phyloP scores from a whole-genome alignment of 768 basidiomycete species.

The Amanita subjunquillea region DNA sequence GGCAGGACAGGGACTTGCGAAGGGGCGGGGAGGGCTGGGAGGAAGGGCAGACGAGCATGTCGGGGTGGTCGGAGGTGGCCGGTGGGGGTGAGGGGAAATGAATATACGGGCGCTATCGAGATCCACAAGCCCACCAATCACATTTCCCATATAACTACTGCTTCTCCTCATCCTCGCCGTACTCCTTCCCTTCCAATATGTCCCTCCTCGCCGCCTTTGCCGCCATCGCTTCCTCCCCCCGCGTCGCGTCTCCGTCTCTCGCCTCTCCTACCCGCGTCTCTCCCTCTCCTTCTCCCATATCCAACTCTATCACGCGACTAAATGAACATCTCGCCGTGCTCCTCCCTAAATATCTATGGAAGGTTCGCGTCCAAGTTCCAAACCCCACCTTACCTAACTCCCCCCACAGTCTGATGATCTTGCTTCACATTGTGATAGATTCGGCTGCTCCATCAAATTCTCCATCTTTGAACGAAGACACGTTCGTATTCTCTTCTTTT shows the following conservation, averaged over 20 bases:
- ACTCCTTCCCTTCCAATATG: slow-evolving; percentile 10
- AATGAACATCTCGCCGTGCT: slow-evolving; percentile 78
- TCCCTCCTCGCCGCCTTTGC: slow-evolving; percentile 17
- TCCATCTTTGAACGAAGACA: slow-evolving; percentile 67
- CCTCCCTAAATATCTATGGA: slow-evolving; percentile 63
- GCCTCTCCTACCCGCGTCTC: not conserved
- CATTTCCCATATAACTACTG: slow-evolving; percentile 11
- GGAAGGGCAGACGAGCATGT: not conserved
- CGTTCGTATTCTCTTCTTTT: slow-evolving; percentile 29
- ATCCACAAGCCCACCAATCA: slow-evolving; percentile 1
- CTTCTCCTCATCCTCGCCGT: slow-evolving; percentile 1
- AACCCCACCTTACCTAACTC: slow-evolving; percentile 8
- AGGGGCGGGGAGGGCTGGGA: not conserved
- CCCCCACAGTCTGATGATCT: slow-evolving; percentile 46
- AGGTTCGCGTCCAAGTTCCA: slow-evolving; percentile 30
- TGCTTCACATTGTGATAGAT: slow-evolving; percentile 60
- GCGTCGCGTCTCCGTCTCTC: not conserved
- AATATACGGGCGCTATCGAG: not conserved
- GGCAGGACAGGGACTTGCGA: not conserved
- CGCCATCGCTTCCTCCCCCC: slow-evolving; percentile 5
- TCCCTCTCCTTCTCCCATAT: slow-evolving; percentile 9
- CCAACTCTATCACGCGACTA: slow-evolving; percentile 16
- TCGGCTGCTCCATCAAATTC: slow-evolving; percentile 57
- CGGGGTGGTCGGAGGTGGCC: not conserved
- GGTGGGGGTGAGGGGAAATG: not conserved